A percentile compares a stretch with the other conserved stretches of the same genome.
Evolutionary conservation across 345 rosid genomes (phyloP).

Genomic region (Angophora floribunda): DNA sequence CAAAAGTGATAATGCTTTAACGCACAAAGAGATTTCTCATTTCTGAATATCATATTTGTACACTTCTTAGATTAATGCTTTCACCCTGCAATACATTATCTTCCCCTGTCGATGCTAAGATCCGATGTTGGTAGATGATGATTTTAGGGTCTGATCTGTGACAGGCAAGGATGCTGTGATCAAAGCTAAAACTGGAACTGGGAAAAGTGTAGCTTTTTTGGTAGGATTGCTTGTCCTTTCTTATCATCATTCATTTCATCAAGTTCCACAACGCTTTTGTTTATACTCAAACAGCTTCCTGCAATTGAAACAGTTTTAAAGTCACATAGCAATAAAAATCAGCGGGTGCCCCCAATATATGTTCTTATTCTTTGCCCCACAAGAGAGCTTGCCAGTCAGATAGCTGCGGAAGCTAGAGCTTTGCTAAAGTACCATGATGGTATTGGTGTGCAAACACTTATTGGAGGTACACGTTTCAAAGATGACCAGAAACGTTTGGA

Average conservation of each 20-base stretch:
- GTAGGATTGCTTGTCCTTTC: conserved; percentile 27
- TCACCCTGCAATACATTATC: not conserved
- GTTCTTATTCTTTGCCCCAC: conserved; percentile 88
- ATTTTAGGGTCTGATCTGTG: not conserved
- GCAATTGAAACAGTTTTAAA: conserved; percentile 97
- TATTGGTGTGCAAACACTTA: conserved; percentile 74
- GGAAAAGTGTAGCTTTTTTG: conserved; percentile 85
- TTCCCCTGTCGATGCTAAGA: not conserved
- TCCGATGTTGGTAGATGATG: not conserved
- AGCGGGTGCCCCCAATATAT: conserved; percentile 39
- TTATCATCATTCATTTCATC: not conserved
- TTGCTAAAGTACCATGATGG: conserved; percentile 74
- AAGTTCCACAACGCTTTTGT: conserved; percentile 13
- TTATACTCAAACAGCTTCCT: conserved; percentile 84
- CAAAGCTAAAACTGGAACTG: conserved; percentile 93
- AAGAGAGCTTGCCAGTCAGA: conserved; percentile 91
- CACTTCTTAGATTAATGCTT: not conserved
- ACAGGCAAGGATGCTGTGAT: conserved; percentile 89
- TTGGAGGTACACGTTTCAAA: conserved; percentile 94
- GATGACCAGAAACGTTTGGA: conserved; percentile 78
- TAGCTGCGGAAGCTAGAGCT: conserved; percentile 92
- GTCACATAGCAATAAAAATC: conserved; percentile 27
- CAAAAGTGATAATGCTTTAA: not conserved
- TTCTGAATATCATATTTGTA: not conserved
- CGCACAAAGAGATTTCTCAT: not conserved